A percentile compares a stretch with the other conserved stretches of the same genome.
Evolutionary conservation across 805 yeast genomes (phyloP).

Genomic region (Brettanomyces sp.): DNA sequence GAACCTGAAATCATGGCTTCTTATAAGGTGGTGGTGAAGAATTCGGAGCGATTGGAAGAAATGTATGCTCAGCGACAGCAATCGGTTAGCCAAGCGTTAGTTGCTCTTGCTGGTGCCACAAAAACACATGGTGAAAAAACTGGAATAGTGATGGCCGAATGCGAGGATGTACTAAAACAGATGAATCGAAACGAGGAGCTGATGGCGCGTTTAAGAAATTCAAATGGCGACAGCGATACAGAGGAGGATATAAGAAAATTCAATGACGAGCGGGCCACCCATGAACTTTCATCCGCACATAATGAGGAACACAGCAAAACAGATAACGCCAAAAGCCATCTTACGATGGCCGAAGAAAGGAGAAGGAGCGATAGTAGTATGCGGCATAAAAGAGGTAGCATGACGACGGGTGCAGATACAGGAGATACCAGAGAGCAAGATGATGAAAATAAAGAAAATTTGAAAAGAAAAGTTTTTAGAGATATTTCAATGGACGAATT

Average conservation of each 20-base stretch:
- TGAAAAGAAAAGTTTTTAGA: not conserved
- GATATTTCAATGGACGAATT: not conserved
- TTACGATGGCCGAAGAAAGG: not conserved
- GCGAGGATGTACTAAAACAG: conserved; percentile 33
- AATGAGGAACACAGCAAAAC: not conserved
- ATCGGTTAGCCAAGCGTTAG: conserved; percentile 32
- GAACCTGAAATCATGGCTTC: conserved; percentile 43
- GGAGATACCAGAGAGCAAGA: not conserved
- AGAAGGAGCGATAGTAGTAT: not conserved
- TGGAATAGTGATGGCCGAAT: conserved; percentile 33
- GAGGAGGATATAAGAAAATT: not conserved
- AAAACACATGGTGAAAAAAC: conserved; percentile 42
- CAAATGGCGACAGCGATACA: not conserved
- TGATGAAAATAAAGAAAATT: not conserved
- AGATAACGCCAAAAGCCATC: not conserved
- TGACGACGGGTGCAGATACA: not conserved
- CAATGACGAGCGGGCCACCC: not conserved
- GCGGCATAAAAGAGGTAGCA: too few relatives aligned
- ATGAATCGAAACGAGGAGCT: conserved; percentile 19
- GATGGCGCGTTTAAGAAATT: conserved; percentile 8
- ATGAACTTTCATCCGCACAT: not conserved
- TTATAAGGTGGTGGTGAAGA: conserved; percentile 37
- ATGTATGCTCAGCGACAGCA: conserved; percentile 40
- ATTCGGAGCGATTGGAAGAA: conserved; percentile 39
- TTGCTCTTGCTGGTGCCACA: conserved; percentile 34